phyloP scores from a whole-genome alignment of 2,329 filamentous ascomycete species.

The Arthrinium phaeospermum region DNA sequence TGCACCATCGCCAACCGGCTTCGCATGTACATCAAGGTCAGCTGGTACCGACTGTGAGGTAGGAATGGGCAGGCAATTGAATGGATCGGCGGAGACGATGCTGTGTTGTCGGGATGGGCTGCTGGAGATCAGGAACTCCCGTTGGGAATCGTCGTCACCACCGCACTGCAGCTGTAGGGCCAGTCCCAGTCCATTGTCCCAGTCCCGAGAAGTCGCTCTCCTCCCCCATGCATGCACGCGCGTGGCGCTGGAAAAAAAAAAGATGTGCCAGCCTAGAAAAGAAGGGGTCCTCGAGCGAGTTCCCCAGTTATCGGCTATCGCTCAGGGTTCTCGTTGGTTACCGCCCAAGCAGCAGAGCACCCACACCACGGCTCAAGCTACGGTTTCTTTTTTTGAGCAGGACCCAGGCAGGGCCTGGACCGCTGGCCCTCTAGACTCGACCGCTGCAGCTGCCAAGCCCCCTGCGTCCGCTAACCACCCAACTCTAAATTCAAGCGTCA shows the following conservation, averaged over 20 bases:
- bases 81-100: neutral
- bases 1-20: neutral
- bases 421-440: neutral
- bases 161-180: neutral
- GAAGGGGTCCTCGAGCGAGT: neutral
- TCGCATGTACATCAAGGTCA: neutral
- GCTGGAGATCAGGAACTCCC: conserved; percentile 10
- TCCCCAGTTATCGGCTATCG: neutral
- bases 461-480: conserved; percentile 1
- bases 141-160: conserved; percentile 1
- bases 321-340: neutral
- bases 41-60: neutral
- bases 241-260: neutral
- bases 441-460: neutral
- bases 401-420: neutral
- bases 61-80: neutral
- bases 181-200: neutral
- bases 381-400: neutral
- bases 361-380: neutral
- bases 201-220: neutral
- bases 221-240: conserved; percentile 3
- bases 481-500: conserved; percentile 13
- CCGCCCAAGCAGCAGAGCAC: neutral
- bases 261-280: neutral
- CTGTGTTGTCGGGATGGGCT: conserved; percentile 1